Evolutionary conservation across 805 yeast genomes (phyloP).

Genomic region (Candida quercuum): DNA sequence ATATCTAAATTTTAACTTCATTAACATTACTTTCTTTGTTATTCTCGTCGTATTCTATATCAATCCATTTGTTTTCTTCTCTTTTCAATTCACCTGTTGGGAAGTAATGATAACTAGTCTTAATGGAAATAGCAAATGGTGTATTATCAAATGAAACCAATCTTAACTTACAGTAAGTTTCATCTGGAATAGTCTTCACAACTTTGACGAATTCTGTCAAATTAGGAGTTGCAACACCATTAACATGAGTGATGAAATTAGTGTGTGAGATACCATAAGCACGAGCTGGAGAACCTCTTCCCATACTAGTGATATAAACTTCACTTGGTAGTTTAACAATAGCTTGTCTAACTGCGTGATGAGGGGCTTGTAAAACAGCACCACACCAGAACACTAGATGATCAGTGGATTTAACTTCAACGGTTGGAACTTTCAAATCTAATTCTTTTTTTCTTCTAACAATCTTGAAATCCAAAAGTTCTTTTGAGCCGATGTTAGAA

Average conservation of each 20-base stretch:
- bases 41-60: constrained; percentile 39
- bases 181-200: constrained; percentile 69
- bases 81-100: constrained; percentile 62
- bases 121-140: constrained; percentile 79
- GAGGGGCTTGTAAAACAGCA: constrained; percentile 80
- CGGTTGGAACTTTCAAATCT: constrained; percentile 59
- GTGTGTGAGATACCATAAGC: constrained; percentile 77
- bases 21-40: constrained; percentile 23
- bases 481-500: constrained; percentile 34
- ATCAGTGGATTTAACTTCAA: constrained; percentile 55
- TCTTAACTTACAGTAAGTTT: constrained; percentile 75
- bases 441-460: constrained; percentile 67
- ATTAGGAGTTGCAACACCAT: constrained; percentile 67
- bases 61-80: constrained; percentile 45
- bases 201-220: constrained; percentile 61
- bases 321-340: constrained; percentile 72
- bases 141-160: constrained; percentile 81
- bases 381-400: constrained; percentile 81
- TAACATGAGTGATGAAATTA: constrained; percentile 84
- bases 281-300: constrained; percentile 81
- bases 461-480: constrained; percentile 49
- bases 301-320: constrained; percentile 74
- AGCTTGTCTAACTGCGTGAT: constrained; percentile 84
- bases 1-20: constrained; percentile 10
- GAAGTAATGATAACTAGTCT: constrained; percentile 86